Percentiles rank a stretch among this genome's conserved stretches.
Conservation (phyloP, 2,329 filamentous ascomycete genomes). For the Ophiostoma himal-ulmi region DNA sequence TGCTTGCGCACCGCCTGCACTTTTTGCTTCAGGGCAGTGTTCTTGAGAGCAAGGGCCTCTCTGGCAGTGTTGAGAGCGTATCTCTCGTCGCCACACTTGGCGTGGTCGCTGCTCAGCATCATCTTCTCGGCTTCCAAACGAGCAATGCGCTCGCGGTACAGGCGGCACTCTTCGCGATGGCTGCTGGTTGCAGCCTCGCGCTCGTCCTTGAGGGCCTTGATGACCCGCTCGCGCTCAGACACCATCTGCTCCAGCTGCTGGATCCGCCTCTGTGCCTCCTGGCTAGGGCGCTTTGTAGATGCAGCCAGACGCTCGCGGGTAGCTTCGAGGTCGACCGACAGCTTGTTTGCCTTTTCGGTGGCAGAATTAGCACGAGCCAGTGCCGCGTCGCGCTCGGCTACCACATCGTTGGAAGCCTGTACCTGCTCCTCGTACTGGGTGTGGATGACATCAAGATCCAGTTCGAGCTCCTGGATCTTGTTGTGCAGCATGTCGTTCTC, state of each 20-base stretch:
- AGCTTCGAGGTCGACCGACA: slow-evolving; percentile 22
- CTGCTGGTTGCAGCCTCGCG: slow-evolving; percentile 24
- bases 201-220: slow-evolving; percentile 26
- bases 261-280: slow-evolving; percentile 25
- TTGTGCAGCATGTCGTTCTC: slow-evolving; percentile 21
- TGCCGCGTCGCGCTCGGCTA: slow-evolving; percentile 23
- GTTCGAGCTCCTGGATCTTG: slow-evolving; percentile 25
- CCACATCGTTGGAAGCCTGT: slow-evolving; percentile 5
- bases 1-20: slow-evolving; percentile 21
- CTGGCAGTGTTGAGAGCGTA: slow-evolving; percentile 19
- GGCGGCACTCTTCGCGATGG: slow-evolving; percentile 25
- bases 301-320: slow-evolving; percentile 20
- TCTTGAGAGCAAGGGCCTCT: slow-evolving; percentile 20
- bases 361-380: slow-evolving; percentile 16
- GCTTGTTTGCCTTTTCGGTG: slow-evolving; percentile 13
- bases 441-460: slow-evolving; percentile 20
- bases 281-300: slow-evolving; percentile 12
- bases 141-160: slow-evolving; percentile 25
- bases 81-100: slow-evolving; percentile 25
- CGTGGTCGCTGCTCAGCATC: slow-evolving; percentile 26
- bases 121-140: slow-evolving; percentile 26
- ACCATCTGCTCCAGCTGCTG: slow-evolving; percentile 27
- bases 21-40: slow-evolving; percentile 19
- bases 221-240: slow-evolving; percentile 26
- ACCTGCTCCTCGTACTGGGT: slow-evolving; percentile 22